These are phyloP conservation scores for Hemileccinum impolitum DNA, from an alignment of 768 basidiomycete species.

Conservation along the genomic window DNA sequence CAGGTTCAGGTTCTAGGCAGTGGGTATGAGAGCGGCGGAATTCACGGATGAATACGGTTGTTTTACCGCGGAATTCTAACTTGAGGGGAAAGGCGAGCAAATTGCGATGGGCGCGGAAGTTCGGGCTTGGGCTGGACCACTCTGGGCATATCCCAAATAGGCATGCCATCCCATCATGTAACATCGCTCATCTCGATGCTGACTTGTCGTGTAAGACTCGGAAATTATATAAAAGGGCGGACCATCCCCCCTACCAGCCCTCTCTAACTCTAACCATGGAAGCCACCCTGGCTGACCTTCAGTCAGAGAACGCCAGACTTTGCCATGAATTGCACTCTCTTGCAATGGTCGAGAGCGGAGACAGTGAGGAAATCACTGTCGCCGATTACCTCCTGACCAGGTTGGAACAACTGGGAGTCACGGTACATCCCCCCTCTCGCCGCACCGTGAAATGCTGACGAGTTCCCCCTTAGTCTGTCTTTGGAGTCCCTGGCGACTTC, in stretches of 20 bases:
- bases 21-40: conserved; percentile 33
- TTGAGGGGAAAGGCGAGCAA: conserved; percentile 23
- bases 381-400: conserved; percentile 61
- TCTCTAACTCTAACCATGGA: conserved; percentile 15
- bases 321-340: conserved; percentile 44
- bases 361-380: conserved; percentile 46
- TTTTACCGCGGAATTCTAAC: too few species aligned
- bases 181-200: too few species aligned
- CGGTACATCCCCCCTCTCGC: conserved; percentile 35
- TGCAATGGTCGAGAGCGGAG: conserved; percentile 22
- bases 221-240: not conserved
- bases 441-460: not conserved
- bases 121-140: too few species aligned
- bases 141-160: not conserved
- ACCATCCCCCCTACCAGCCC: not conserved
- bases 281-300: conserved; percentile 24
- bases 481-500: conserved; percentile 87
- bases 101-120: too few species aligned
- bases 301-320: conserved; percentile 46
- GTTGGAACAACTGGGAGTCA: conserved; percentile 62
- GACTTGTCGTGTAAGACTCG: too few species aligned
- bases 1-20: conserved; percentile 31
- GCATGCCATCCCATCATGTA: too few species aligned
- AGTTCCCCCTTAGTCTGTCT: conserved; percentile 47
- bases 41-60: too few species aligned